Evolutionary conservation across 305 asterid genomes (phyloP).

Genomic region (Rubia tinctorum): DNA sequence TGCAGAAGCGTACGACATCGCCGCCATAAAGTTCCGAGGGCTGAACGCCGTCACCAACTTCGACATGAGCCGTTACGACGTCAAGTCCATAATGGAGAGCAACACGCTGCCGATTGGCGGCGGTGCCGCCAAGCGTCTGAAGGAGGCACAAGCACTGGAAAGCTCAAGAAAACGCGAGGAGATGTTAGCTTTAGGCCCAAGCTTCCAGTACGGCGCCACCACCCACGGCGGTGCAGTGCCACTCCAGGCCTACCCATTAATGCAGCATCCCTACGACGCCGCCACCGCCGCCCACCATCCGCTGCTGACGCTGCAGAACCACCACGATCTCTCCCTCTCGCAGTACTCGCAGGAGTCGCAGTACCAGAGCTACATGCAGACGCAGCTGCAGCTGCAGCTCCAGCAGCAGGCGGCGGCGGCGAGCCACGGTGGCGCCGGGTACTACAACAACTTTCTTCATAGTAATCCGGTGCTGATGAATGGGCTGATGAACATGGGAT

Average conservation of each 20-base stretch:
- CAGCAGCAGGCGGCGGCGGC: not conserved
- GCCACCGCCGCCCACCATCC: constrained; percentile 34
- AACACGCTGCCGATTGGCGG: constrained; percentile 78
- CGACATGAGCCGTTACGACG: constrained; percentile 88
- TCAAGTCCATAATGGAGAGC: constrained; percentile 78
- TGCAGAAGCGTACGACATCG: constrained; percentile 91
- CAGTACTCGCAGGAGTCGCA: constrained; percentile 36
- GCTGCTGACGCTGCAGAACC: constrained; percentile 49
- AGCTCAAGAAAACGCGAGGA: constrained; percentile 60
- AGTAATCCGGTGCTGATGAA: constrained; percentile 47
- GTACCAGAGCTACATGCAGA: constrained; percentile 46
- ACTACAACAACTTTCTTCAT: constrained; percentile 42
- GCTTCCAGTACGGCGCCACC: constrained; percentile 47
- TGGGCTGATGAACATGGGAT: constrained; percentile 52
- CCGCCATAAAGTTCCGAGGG: constrained; percentile 89
- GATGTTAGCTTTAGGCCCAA: constrained; percentile 47
- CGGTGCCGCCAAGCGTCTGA: constrained; percentile 77
- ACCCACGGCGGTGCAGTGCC: constrained; percentile 16
- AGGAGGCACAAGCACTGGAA: constrained; percentile 77
- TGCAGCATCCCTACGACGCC: constrained; percentile 42
- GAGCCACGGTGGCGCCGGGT: constrained; percentile 22
- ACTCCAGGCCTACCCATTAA: constrained; percentile 44
- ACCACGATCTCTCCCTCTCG: constrained; percentile 45
- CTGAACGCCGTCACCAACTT: constrained; percentile 81
- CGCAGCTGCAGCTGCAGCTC: constrained; percentile 47